Conservation (phyloP, 345 rosid genomes). For the Eucalyptus guilfoylei region DNA sequence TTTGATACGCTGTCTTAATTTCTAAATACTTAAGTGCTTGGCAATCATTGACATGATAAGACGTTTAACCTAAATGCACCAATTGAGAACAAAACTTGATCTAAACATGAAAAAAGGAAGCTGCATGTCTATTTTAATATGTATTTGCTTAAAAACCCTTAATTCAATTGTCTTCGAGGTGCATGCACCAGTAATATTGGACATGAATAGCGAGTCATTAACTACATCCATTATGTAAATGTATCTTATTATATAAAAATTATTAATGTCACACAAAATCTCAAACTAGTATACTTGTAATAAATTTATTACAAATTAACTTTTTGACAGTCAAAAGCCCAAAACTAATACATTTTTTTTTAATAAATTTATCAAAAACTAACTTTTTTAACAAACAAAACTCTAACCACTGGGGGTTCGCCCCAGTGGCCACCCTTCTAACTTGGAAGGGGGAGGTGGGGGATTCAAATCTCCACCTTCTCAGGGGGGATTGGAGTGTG, state of each 20-base stretch:
- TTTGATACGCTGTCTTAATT: background rate
- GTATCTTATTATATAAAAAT: background rate
- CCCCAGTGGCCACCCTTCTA: too few species aligned
- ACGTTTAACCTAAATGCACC: background rate
- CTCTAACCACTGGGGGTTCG: too few species aligned
- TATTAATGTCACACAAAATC: too few species aligned
- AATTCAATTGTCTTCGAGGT: background rate
- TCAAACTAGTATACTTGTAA: too few species aligned
- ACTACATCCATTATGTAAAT: background rate
- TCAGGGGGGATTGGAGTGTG: too few species aligned
- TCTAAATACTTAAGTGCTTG: background rate
- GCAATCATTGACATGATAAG: background rate
- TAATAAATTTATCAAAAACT: too few species aligned
- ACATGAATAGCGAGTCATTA: background rate
- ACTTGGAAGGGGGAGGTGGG: too few species aligned
- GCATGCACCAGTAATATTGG: background rate
- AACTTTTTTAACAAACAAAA: too few species aligned
- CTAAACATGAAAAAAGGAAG: background rate
- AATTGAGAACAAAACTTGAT: background rate
- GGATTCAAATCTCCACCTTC: too few species aligned
- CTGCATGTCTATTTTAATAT: background rate
- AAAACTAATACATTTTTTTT: too few species aligned
- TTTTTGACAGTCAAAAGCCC: too few species aligned
- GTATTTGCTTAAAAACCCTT: background rate
- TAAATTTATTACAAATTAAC: rapidly evolving